phyloP scores from a whole-genome alignment of 2,329 filamentous ascomycete genomes.

The Plectosphaerella cucumerina region DNA sequence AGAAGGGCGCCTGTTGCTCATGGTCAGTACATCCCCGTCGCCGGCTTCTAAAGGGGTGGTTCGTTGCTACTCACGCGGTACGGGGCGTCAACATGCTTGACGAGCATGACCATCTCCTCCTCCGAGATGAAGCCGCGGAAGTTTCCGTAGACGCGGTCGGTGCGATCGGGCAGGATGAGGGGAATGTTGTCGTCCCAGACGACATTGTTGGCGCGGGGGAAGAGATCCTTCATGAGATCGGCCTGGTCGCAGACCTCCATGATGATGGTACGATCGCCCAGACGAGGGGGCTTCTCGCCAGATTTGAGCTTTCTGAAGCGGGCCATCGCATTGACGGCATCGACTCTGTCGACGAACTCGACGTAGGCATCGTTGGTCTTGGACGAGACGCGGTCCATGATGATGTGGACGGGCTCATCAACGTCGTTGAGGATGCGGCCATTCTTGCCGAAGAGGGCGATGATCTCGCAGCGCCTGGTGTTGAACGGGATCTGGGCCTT shows the following conservation, averaged over 20 bases:
- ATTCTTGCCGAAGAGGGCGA: slow-evolving; percentile 56
- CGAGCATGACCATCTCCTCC: slow-evolving; percentile 61
- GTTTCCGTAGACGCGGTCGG: slow-evolving; percentile 39
- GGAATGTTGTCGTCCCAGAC: slow-evolving; percentile 49
- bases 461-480: slow-evolving; percentile 48
- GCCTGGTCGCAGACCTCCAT: slow-evolving; percentile 53
- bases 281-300: slow-evolving; percentile 38
- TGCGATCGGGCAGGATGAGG: slow-evolving; percentile 25
- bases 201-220: slow-evolving; percentile 53
- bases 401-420: slow-evolving; percentile 56
- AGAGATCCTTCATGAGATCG: slow-evolving; percentile 57
- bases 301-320: slow-evolving; percentile 34
- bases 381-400: slow-evolving; percentile 59
- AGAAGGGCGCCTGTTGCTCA: slow-evolving; percentile 53
- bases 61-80: slow-evolving; percentile 52
- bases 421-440: slow-evolving; percentile 49
- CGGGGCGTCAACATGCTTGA: slow-evolving; percentile 59
- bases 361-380: slow-evolving; percentile 61
- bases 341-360: slow-evolving; percentile 49
- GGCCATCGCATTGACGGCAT: slow-evolving; percentile 50
- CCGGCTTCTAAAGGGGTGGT: too few relatives aligned
- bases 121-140: slow-evolving; percentile 58
- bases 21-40: not conserved
- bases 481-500: slow-evolving; percentile 49
- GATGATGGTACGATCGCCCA: slow-evolving; percentile 55